phyloP scores from a whole-genome alignment of 169 alveolate species.

The Toxoplasma gondii region DNA sequence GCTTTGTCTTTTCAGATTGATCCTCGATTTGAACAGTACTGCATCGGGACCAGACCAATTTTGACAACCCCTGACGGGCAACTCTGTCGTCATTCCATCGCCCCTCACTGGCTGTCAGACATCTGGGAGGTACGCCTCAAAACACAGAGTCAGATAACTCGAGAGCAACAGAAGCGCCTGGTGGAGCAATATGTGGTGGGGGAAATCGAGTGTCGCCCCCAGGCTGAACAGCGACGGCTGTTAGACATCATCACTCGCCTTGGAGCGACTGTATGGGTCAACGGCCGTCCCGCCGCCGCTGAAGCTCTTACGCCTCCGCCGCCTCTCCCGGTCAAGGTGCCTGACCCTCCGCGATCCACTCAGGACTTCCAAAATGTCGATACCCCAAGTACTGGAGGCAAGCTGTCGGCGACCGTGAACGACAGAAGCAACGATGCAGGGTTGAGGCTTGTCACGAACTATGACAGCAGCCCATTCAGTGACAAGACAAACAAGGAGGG shows the following conservation, averaged over 20 bases:
- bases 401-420: neutral
- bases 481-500: neutral
- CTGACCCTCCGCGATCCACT: neutral
- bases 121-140: slow-evolving; percentile 63
- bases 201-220: slow-evolving; percentile 49
- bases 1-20: slow-evolving; percentile 43
- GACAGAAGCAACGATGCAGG: neutral
- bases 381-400: neutral
- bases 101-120: slow-evolving; percentile 59
- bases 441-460: neutral
- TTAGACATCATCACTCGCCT: slow-evolving; percentile 47
- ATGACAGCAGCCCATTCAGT: neutral
- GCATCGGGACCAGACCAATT: slow-evolving; percentile 66
- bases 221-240: slow-evolving; percentile 23
- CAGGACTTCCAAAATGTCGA: neutral
- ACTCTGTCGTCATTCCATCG: slow-evolving; percentile 64
- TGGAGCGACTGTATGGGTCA: slow-evolving; percentile 59
- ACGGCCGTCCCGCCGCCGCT: slow-evolving; percentile 34
- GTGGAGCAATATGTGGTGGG: slow-evolving; percentile 58
- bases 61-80: slow-evolving; percentile 47
- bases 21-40: slow-evolving; percentile 57
- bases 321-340: neutral
- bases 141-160: slow-evolving; percentile 34
- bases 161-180: slow-evolving; percentile 65
- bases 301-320: neutral